These are phyloP conservation scores for Penium margaritaceum DNA, from an alignment of 139 green algal species.

Conservation along the genomic window DNA sequence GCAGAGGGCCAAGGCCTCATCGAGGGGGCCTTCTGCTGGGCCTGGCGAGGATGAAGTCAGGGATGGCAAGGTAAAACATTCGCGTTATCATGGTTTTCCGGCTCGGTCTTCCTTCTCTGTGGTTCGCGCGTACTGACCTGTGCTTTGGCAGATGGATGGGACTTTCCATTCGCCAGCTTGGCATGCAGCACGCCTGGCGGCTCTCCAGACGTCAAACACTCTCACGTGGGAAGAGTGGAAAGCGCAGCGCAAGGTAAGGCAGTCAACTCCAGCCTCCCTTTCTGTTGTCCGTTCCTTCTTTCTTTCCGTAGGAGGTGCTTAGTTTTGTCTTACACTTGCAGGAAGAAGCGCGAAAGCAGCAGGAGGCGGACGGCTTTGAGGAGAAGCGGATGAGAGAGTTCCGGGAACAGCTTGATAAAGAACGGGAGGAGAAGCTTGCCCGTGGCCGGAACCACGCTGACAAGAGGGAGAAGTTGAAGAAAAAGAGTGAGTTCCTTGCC, in stretches of 20 bases:
- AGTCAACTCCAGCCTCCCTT: not conserved
- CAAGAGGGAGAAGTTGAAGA: no score
- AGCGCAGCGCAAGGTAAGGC: constrained; percentile 50
- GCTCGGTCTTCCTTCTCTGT: no score
- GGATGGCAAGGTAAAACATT: no score
- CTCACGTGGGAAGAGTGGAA: constrained; percentile 60
- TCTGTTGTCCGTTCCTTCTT: not conserved
- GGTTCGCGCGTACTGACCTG: no score
- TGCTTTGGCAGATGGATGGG: constrained; percentile 50
- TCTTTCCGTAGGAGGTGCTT: not conserved
- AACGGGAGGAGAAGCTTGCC: no score
- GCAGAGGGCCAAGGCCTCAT: no score
- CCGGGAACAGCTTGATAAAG: no score
- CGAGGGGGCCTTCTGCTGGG: no score
- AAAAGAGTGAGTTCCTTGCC: no score
- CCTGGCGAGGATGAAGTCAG: no score
- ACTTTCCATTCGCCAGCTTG: constrained; percentile 58
- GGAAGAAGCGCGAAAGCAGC: not conserved
- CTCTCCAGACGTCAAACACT: constrained; percentile 47
- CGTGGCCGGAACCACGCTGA: no score
- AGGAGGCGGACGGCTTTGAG: not conserved
- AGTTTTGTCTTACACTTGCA: not conserved
- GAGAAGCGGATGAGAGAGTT: not conserved
- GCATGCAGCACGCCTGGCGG: constrained; percentile 54
- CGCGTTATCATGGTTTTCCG: no score